Evolutionary conservation across 305 asterid species (phyloP), one percentile per base, ranked within the genome.

Genomic region (Fraxinus platypoda): DNA sequence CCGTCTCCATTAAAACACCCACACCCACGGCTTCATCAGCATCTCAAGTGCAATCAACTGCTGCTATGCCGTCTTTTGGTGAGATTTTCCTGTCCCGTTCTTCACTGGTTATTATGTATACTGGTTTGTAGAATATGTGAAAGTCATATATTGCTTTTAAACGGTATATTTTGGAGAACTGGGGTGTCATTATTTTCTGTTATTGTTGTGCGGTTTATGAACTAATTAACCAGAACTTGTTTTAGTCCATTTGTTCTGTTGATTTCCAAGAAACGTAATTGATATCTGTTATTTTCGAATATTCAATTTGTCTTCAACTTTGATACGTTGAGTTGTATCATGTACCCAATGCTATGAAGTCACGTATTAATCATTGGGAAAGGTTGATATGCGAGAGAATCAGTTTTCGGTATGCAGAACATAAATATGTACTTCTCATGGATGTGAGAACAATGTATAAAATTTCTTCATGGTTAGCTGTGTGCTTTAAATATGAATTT

Each of bases 41-140:
- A 74, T 80, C 88, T 64, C 88, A 85, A 31, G 8, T 84, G 17
- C 86, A 83, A 80, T 84, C 90, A 78, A 85, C 86, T 76, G 82
- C 86, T 34, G 84, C 87, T 0, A 64, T 83, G 78, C 90, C 89
- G 57, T 87, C 88, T 62, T 80, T 82, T 80, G 90, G 93, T 90
- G 76, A 37, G 83, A 2, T 64, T 35, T 83, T 59, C 12, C 70
- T 5, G 30, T 6, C 68, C 49, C 41, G 41, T 35, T 35, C 41
- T 35, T 35, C 41, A 35, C 41, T 35, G 9, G 41, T 35, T 35
- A 35, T 35, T 35, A 6, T 35, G 41, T 41, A 26, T 64, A 64
- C 73, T 64, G 73, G 17, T 64, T 81, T 77, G 79, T 35, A 76
- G 74, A 75, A 57, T 25, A 31, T 81, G 28, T 9, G 57, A 43